These are phyloP conservation scores for Fusarium dlaminii DNA, from an alignment of 2,329 filamentous ascomycete species.

Conservation along the genomic window DNA sequence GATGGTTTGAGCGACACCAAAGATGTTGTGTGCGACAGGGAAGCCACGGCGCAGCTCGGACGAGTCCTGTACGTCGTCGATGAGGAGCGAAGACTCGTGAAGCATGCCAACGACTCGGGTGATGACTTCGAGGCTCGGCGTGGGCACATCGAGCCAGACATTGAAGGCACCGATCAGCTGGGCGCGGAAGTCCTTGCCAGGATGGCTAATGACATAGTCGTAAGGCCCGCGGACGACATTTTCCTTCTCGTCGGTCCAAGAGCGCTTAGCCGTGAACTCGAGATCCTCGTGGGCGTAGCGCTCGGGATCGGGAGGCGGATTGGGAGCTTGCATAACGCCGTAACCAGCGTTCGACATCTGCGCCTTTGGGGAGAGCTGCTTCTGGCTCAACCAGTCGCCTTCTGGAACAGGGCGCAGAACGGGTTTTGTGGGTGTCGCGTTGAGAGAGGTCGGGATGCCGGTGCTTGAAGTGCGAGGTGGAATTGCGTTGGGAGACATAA, in stretches of 20 bases:
- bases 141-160: constrained; percentile 78
- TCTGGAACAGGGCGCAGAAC: constrained; percentile 65
- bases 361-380: constrained; percentile 32
- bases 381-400: constrained; percentile 66
- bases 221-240: constrained; percentile 80
- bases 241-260: constrained; percentile 80
- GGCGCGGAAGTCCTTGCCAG: constrained; percentile 85
- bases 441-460: constrained; percentile 45
- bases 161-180: constrained; percentile 86
- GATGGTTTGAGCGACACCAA: constrained; percentile 87
- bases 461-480: constrained; percentile 75
- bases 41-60: constrained; percentile 80
- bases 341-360: constrained; percentile 20
- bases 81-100: constrained; percentile 82
- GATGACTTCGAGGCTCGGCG: constrained; percentile 75
- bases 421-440: constrained; percentile 43
- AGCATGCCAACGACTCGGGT: constrained; percentile 85
- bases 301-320: constrained; percentile 57
- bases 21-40: constrained; percentile 85
- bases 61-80: constrained; percentile 89
- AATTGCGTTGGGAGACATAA: constrained; percentile 67
- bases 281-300: constrained; percentile 66
- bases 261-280: constrained; percentile 59
- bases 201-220: constrained; percentile 80
- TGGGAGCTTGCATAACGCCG: constrained; percentile 47